Evolutionary conservation across 164 flowering plant genomes (phyloP).

Genomic region (Platanus orientalis): DNA sequence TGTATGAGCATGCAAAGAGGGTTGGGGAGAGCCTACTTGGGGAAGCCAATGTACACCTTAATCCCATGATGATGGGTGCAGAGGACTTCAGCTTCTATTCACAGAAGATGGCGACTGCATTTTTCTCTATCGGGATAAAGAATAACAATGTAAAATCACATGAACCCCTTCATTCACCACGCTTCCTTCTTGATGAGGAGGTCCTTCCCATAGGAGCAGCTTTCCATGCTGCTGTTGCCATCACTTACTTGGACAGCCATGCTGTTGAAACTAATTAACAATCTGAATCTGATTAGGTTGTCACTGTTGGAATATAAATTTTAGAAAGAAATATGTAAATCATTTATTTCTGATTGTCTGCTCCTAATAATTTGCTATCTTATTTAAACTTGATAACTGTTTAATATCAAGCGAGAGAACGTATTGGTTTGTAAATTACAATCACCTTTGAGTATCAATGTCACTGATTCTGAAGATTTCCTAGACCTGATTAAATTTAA

Average conservation of each 20-base stretch:
- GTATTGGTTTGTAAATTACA: no score
- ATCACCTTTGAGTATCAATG: no score
- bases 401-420: no score
- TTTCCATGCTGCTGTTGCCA: constrained; percentile 67
- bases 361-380: no score
- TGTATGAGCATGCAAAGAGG: constrained; percentile 54
- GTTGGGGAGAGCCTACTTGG: constrained; percentile 54
- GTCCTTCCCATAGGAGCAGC: constrained; percentile 79
- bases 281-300: background rate
- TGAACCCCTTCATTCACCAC: constrained; percentile 42
- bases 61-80: constrained; percentile 45
- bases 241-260: constrained; percentile 44
- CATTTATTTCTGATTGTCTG: no score
- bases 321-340: background rate
- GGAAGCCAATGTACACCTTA: constrained; percentile 31
- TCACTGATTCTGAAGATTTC: no score
- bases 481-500: no score
- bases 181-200: constrained; percentile 54
- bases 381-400: no score
- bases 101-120: constrained; percentile 37
- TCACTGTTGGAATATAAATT: background rate
- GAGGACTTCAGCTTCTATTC: constrained; percentile 78
- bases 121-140: constrained; percentile 45
- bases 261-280: background rate
- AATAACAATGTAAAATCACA: constrained; percentile 36